These are phyloP conservation scores for Lunularia cruciata DNA, from an alignment of 225 moss, liverwort and hornwort genomes.

Conservation along the genomic window DNA sequence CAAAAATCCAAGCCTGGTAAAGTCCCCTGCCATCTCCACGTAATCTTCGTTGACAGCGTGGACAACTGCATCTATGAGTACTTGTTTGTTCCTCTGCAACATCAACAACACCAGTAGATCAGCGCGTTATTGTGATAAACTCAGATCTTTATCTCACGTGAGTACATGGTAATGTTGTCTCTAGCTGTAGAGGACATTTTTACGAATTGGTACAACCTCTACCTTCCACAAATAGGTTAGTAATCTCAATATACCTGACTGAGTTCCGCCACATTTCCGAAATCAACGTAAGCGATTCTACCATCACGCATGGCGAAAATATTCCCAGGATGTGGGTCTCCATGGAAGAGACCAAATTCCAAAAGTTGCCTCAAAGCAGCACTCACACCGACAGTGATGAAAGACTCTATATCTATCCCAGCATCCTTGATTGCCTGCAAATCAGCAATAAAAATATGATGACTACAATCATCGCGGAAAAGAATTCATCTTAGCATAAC, in stretches of 20 bases:
- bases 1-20: constrained; percentile 90
- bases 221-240: not conserved
- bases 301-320: constrained; percentile 99
- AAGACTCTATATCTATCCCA: constrained; percentile 92
- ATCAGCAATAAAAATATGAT: too few species aligned
- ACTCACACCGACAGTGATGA: constrained; percentile 97
- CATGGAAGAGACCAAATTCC: constrained; percentile 98
- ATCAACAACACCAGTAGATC: not conserved
- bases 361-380: constrained; percentile 92
- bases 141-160: too few species aligned
- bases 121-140: not conserved
- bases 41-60: constrained; percentile 99
- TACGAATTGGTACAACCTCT: not conserved
- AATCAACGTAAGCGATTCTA: constrained; percentile 94
- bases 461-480: too few species aligned
- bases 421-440: constrained; percentile 84
- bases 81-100: constrained; percentile 96
- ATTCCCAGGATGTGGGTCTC: constrained; percentile 98
- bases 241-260: constrained; percentile 64
- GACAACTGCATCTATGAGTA: constrained; percentile 95
- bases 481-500: too few species aligned
- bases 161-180: not conserved
- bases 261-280: constrained; percentile 98
- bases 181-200: not conserved
- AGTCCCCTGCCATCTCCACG: constrained; percentile 95